A percentile compares a stretch with the other conserved stretches of the same genome.
phyloP scores from a whole-genome alignment of 1,139 yeast genomes.

The Pichia sp. region DNA sequence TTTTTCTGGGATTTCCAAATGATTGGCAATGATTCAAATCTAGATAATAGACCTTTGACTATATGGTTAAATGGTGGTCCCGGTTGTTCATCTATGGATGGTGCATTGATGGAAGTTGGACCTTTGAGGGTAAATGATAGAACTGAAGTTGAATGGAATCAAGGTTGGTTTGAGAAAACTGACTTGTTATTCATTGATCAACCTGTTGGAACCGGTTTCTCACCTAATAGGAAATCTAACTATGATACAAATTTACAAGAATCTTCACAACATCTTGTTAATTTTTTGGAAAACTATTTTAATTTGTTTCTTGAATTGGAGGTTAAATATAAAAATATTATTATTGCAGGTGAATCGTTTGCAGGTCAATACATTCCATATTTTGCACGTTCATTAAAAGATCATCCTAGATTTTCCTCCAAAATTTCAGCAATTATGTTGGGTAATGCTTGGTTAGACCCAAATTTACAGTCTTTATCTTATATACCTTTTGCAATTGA shows the following conservation, averaged over 20 bases:
- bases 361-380: slow-evolving; percentile 97
- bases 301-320: slow-evolving; percentile 57
- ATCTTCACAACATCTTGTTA: slow-evolving; percentile 53
- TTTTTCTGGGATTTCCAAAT: slow-evolving; percentile 64
- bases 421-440: slow-evolving; percentile 64
- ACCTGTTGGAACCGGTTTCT: slow-evolving; percentile 92
- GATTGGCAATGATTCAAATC: not conserved
- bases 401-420: slow-evolving; percentile 23
- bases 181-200: slow-evolving; percentile 86
- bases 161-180: slow-evolving; percentile 80
- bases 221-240: slow-evolving; percentile 45
- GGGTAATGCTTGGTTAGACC: slow-evolving; percentile 97
- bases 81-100: slow-evolving; percentile 97
- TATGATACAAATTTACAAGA: slow-evolving; percentile 54
- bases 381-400: slow-evolving; percentile 51
- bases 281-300: slow-evolving; percentile 61
- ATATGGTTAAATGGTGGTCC: slow-evolving; percentile 97
- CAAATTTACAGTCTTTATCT: slow-evolving; percentile 73
- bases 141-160: slow-evolving; percentile 34
- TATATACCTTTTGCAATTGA: slow-evolving; percentile 67
- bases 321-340: slow-evolving; percentile 55
- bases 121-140: slow-evolving; percentile 59
- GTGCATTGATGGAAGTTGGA: slow-evolving; percentile 89
- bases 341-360: slow-evolving; percentile 89
- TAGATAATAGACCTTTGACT: slow-evolving; percentile 32